These are phyloP conservation scores for Backusella sp. DNA, from an alignment of 192 early-diverging fungal species.

Conservation along the genomic window DNA sequence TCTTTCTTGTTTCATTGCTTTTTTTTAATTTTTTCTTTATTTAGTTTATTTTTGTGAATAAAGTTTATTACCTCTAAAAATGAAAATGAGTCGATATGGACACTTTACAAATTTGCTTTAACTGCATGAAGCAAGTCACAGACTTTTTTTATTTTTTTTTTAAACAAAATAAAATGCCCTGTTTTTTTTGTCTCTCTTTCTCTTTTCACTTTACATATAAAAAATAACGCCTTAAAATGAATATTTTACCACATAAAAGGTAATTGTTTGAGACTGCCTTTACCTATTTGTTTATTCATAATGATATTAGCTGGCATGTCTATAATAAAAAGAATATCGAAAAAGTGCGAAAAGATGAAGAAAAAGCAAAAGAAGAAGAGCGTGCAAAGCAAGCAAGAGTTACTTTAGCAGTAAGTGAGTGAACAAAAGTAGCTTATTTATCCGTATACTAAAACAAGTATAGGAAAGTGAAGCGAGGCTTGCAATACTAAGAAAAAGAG, in stretches of 20 bases:
- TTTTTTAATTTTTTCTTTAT: neutral
- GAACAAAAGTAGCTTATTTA: neutral
- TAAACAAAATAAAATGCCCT: no score
- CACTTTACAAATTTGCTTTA: neutral
- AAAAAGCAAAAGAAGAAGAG: slow-evolving; percentile 58
- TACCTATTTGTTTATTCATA: neutral
- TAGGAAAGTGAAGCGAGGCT: slow-evolving; percentile 65
- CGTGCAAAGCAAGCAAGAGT: slow-evolving; percentile 47
- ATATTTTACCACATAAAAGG: slow-evolving; percentile 72
- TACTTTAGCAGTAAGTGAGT: slow-evolving; percentile 55
- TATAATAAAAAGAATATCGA: slow-evolving; percentile 73
- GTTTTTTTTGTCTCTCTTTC: neutral
- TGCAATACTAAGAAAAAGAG: slow-evolving; percentile 45
- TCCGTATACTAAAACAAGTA: neutral
- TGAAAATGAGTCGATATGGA: neutral
- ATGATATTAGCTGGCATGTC: slow-evolving; percentile 64
- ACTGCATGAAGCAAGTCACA: neutral
- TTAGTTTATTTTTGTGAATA: slow-evolving; percentile 7
- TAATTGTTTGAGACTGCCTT: slow-evolving; percentile 5
- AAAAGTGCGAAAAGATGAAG: slow-evolving; percentile 66
- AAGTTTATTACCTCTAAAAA: neutral
- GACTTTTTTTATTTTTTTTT: neutral
- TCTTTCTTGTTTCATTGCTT: no score
- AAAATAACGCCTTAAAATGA: slow-evolving; percentile 35
- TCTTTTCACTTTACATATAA: neutral